phyloP scores from a whole-genome alignment of 768 basidiomycete species.

The Tricholoma sp. region DNA sequence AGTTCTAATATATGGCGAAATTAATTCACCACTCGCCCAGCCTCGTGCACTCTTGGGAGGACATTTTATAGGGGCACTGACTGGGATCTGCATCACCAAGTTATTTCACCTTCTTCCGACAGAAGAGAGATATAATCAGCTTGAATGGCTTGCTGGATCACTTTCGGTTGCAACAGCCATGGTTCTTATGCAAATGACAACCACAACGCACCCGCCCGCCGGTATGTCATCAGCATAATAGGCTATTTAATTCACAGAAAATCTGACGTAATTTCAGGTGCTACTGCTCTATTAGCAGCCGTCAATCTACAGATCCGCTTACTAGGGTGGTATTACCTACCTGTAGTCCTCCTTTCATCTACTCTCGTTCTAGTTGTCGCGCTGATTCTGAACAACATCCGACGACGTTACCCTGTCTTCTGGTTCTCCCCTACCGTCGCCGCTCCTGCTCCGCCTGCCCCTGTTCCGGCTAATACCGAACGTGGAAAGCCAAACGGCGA shows the following conservation, averaged over 20 bases:
- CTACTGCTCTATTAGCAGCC: constrained; percentile 48
- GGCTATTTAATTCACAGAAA: too few species aligned
- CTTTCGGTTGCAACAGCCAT: constrained; percentile 37
- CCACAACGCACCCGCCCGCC: constrained; percentile 50
- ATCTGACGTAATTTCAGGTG: constrained; percentile 24
- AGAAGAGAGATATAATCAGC: constrained; percentile 34
- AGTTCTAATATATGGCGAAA: constrained; percentile 47
- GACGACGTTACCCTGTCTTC: constrained; percentile 43
- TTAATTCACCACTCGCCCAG: constrained; percentile 50
- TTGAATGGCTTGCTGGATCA: constrained; percentile 46
- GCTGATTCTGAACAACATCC: constrained; percentile 46
- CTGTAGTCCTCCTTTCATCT: constrained; percentile 45
- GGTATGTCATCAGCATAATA: constrained; percentile 23
- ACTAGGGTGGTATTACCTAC: constrained; percentile 52
- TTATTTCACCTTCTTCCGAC: constrained; percentile 42
- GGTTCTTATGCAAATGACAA: constrained; percentile 48
- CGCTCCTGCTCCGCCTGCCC: constrained; percentile 12
- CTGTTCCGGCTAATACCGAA: constrained; percentile 3
- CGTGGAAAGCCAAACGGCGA: constrained; percentile 5
- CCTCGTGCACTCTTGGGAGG: constrained; percentile 47
- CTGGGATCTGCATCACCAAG: constrained; percentile 47
- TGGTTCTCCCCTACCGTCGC: constrained; percentile 32
- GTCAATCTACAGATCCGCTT: constrained; percentile 34
- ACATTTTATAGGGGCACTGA: constrained; percentile 45
- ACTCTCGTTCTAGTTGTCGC: constrained; percentile 39